Conservation (phyloP, 495 filamentous ascomycete species). For the Lophium mytilinum region DNA sequence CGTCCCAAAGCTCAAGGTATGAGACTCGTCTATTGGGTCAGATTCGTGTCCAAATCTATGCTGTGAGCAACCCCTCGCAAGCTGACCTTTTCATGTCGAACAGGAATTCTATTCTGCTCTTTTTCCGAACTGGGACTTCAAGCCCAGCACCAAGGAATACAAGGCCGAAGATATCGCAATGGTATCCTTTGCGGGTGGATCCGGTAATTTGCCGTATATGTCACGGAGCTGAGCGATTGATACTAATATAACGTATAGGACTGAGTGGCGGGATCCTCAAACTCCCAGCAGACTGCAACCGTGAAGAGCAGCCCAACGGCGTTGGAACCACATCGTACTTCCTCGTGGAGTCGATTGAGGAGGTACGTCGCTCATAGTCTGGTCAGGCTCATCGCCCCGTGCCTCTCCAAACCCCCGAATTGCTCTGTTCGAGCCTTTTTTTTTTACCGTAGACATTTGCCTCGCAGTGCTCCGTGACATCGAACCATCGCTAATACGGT, state of each 20-base stretch:
- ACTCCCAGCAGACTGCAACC: constrained; percentile 5
- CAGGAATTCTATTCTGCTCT: constrained; percentile 20
- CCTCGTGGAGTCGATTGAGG: constrained; percentile 12
- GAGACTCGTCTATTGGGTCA: background rate
- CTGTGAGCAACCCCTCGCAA: background rate
- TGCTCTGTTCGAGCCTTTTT: no score
- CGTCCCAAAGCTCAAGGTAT: constrained; percentile 13
- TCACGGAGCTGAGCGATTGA: background rate
- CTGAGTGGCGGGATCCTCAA: constrained; percentile 18
- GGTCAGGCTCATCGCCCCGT: background rate
- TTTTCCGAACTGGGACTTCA: constrained; percentile 17
- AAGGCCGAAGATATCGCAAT: background rate
- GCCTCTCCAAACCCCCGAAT: background rate
- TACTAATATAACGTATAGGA: background rate
- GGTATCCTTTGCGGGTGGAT: constrained; percentile 6
- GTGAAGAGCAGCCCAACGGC: constrained; percentile 13
- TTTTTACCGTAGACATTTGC: no score
- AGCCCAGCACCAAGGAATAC: background rate
- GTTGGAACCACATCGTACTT: constrained; percentile 14
- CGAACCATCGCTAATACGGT: background rate
- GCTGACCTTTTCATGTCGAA: background rate
- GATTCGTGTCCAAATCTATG: background rate
- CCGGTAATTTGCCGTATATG: constrained; percentile 3
- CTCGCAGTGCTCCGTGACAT: no score
- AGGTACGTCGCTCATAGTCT: constrained; percentile 1